Evolutionary conservation across 2,329 filamentous ascomycete species (phyloP).

Genomic region (Pezicula carpinea): DNA sequence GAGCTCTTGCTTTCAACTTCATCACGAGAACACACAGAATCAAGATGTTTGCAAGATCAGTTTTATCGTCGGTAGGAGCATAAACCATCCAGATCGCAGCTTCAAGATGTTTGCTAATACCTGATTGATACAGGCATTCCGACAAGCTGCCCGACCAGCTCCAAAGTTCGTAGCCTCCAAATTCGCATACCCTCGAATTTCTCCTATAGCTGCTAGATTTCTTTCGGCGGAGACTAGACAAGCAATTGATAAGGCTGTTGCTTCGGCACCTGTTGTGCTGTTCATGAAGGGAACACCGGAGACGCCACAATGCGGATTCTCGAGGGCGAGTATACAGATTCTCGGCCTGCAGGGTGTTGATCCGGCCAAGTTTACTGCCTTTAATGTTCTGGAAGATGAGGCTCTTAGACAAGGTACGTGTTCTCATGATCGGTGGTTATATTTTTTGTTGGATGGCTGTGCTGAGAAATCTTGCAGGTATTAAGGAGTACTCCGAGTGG

Average conservation of each 20-base stretch:
- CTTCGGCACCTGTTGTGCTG: constrained; percentile 84
- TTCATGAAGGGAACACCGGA: constrained; percentile 99
- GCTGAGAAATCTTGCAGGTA: constrained; percentile 51
- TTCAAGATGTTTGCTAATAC: constrained; percentile 8
- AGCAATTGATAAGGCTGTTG: constrained; percentile 87
- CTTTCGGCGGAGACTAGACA: constrained; percentile 75
- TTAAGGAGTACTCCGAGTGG: constrained; percentile 99
- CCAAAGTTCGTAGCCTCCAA: constrained; percentile 17
- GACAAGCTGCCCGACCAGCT: constrained; percentile 36
- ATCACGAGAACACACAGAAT: neutral
- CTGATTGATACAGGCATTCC: constrained; percentile 35
- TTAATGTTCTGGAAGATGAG: constrained; percentile 91
- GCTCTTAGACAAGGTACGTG: constrained; percentile 73
- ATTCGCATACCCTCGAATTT: constrained; percentile 24
- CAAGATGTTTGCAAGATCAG: constrained; percentile 24
- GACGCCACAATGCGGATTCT: constrained; percentile 94
- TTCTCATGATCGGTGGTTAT: neutral
- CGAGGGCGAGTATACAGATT: constrained; percentile 89
- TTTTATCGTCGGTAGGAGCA: constrained; percentile 23
- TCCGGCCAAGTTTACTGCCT: constrained; percentile 93
- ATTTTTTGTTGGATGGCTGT: neutral
- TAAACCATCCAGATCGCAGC: neutral
- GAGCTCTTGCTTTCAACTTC: neutral
- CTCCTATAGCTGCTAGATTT: constrained; percentile 44
- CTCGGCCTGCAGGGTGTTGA: constrained; percentile 92